Base-by-base conservation (phyloP, 2,329 filamentous ascomycete species). In the Cladophialophora yegresii region DNA sequence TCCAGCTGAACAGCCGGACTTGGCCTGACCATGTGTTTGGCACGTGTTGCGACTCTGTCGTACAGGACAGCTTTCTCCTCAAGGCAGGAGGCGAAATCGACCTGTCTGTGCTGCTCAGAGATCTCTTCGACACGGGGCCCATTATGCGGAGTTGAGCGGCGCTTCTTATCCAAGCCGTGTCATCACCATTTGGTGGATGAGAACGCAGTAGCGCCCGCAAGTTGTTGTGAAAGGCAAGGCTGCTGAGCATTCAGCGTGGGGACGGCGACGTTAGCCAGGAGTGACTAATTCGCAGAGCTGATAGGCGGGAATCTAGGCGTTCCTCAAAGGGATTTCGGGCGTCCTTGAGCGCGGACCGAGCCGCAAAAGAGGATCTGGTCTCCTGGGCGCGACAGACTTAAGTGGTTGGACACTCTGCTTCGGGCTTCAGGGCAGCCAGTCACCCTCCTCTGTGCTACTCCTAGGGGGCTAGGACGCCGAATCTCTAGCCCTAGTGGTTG, bases 1-100 rank as follows among this genome's bases (percentile, higher is more conserved):
- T 82, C 81, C 80, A 82, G 9, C 78, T 78, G 70, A 78, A 80
- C 30, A 82, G 57, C 33, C 61, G 58, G 36, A 65, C 43, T 9
- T 58, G 57, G 36, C 62, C 59, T 43, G 16, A n/a, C 23, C 54
- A 45, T 50, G 58, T 55, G 57, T 53, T 12, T 23, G 57, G 62
- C 61, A 62, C 59, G 63, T 61, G 64, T 54, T 62, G 10, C 12
- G 10, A n/a, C 36, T 49, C 55, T 5, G 54, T 28, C n/a, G 45
- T 7, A 43, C 40, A 63, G 55, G 63, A 49, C 49, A 63, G 49
- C 50, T 64, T 66, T 43, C 61, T 61, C 26, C 63, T 57, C 20
- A 61, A 23, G 20, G 67, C 30, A 23, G 67, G 67, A 28, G 67
- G 66, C 56, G 57, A 64, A 20, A 63, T 56, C 22, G 66, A 63